Conservation (phyloP, 768 basidiomycete genomes). For the Suillus plorans region DNA sequence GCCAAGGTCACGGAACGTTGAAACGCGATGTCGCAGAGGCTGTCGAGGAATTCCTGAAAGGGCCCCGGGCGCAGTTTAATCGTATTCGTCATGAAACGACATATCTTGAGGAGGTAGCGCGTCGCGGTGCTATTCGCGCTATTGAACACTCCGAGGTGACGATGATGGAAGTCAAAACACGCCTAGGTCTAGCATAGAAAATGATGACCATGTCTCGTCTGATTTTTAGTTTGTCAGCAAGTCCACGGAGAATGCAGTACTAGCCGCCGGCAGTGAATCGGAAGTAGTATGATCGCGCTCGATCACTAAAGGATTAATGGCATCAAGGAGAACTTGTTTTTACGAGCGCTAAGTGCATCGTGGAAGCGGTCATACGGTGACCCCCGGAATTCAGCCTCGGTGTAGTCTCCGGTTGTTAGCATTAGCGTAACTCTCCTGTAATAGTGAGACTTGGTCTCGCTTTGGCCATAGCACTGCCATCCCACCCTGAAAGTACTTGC, state of each 20-base stretch:
- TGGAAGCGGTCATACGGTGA: too few species aligned
- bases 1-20: slow-evolving; percentile 60
- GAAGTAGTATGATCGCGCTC: background rate
- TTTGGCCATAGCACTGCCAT: too few species aligned
- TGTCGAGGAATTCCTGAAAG: slow-evolving; percentile 62
- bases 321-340: too few species aligned
- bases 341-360: too few species aligned
- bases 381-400: too few species aligned
- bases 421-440: too few species aligned
- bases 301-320: background rate
- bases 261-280: background rate
- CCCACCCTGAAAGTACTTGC: too few species aligned
- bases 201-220: background rate
- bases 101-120: slow-evolving; percentile 64
- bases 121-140: slow-evolving; percentile 63
- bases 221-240: background rate
- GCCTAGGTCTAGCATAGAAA: slow-evolving; percentile 53
- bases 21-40: slow-evolving; percentile 78
- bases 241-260: slow-evolving; percentile 54
- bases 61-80: slow-evolving; percentile 70
- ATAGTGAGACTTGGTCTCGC: too few species aligned
- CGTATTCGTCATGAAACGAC: slow-evolving; percentile 55
- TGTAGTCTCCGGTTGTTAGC: too few species aligned
- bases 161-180: slow-evolving; percentile 63
- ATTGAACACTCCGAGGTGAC: slow-evolving; percentile 58